phyloP scores from a whole-genome alignment of 108 stramenopile species.

The Fistulifera pelliculosa region DNA sequence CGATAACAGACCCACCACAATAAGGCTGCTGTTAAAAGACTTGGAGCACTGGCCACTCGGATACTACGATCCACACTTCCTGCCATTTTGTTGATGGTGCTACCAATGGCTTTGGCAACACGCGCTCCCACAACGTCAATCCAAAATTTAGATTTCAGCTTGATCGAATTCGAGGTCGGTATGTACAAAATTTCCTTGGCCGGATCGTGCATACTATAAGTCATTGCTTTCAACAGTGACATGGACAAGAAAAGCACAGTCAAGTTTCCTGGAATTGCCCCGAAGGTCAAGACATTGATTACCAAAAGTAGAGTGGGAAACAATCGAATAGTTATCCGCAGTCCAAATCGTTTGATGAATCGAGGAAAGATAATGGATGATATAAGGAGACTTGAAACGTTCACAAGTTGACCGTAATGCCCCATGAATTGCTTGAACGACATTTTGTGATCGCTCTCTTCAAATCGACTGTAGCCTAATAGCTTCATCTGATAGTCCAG shows the following conservation, averaged over 20 bases:
- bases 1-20: constrained; percentile 65
- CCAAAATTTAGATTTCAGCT: constrained; percentile 85
- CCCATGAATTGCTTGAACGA: constrained; percentile 85
- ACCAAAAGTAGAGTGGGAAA: constrained; percentile 77
- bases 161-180: constrained; percentile 79
- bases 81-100: constrained; percentile 60
- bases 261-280: constrained; percentile 64
- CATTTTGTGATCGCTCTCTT: constrained; percentile 18
- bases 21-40: constrained; percentile 49
- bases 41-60: constrained; percentile 57
- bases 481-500: constrained; percentile 97
- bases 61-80: constrained; percentile 66
- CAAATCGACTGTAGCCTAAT: constrained; percentile 66
- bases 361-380: constrained; percentile 75
- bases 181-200: constrained; percentile 88
- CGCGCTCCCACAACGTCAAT: constrained; percentile 85
- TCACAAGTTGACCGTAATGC: constrained; percentile 84
- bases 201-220: constrained; percentile 89
- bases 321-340: constrained; percentile 66
- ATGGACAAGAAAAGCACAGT: constrained; percentile 71
- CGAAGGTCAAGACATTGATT: constrained; percentile 61
- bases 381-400: constrained; percentile 69
- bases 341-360: constrained; percentile 61
- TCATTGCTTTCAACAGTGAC: constrained; percentile 85
- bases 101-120: constrained; percentile 75